A percentile compares a stretch with the other conserved stretches of the same genome.
These are phyloP conservation scores for Penicillium sp. DNA, from an alignment of 2,329 filamentous ascomycete genomes.

Conservation along the genomic window DNA sequence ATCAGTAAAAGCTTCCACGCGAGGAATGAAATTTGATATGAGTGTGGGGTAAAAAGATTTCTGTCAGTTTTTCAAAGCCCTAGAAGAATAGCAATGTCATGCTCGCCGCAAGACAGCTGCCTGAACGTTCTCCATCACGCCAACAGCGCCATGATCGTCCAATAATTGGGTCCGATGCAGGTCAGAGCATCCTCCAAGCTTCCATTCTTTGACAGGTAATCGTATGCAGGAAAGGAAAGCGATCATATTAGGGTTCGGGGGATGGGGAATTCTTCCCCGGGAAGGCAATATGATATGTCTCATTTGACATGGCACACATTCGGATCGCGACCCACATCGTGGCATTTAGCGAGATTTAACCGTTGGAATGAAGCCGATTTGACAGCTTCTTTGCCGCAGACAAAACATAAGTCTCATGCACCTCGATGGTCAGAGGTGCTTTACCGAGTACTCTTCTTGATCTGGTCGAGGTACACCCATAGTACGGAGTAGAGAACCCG, in stretches of 20 bases:
- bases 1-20: background rate
- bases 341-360: background rate
- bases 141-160: conserved; percentile 4
- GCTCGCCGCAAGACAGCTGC: background rate
- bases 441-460: background rate
- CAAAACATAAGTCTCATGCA: conserved; percentile 2
- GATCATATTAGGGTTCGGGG: background rate
- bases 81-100: background rate
- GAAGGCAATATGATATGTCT: background rate
- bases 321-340: background rate
- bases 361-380: background rate
- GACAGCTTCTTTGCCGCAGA: background rate
- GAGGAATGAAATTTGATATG: background rate
- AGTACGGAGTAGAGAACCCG: background rate
- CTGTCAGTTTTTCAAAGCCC: background rate
- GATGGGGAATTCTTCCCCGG: background rate
- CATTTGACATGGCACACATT: background rate
- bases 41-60: background rate
- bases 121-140: background rate
- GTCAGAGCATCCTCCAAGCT: background rate
- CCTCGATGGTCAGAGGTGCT: background rate
- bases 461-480: background rate
- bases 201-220: background rate
- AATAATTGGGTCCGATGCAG: conserved; percentile 1
- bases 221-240: background rate